Percentiles rank a stretch among this genome's conserved stretches.
Conservation (phyloP, 306 rosid genomes). For the Coriaria nepalensis region DNA sequence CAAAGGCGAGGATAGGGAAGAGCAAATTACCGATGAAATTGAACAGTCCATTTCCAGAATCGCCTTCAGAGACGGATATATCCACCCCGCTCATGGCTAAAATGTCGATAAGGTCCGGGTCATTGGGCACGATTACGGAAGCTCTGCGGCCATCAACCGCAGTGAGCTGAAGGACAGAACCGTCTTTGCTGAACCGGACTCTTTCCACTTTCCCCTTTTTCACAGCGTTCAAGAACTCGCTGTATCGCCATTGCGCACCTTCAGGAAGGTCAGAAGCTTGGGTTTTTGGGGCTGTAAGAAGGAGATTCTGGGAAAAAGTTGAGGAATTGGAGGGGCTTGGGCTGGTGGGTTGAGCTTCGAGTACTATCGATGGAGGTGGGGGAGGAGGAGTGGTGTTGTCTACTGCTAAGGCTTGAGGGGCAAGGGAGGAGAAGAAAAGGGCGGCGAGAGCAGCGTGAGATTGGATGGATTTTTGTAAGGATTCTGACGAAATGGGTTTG, state of each 20-base stretch:
- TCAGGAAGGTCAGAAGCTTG: constrained; percentile 79
- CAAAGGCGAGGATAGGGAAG: constrained; percentile 80
- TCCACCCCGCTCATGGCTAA: constrained; percentile 94
- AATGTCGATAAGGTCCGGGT: constrained; percentile 91
- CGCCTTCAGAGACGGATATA: constrained; percentile 83
- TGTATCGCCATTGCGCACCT: constrained; percentile 86
- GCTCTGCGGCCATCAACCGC: constrained; percentile 96
- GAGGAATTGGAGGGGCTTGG: constrained; percentile 32
- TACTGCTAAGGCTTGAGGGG: constrained; percentile 50
- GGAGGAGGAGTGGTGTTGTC: constrained; percentile 33
- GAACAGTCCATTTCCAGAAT: constrained; percentile 59
- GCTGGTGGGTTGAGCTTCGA: constrained; percentile 44
- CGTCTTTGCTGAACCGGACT: constrained; percentile 84
- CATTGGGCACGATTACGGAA: constrained; percentile 72
- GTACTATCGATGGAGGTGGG: constrained; percentile 21
- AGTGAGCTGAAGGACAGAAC: constrained; percentile 75
- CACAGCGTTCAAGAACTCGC: constrained; percentile 87
- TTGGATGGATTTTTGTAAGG: constrained; percentile 22
- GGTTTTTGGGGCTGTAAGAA: constrained; percentile 65
- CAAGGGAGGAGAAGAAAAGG: constrained; percentile 46
- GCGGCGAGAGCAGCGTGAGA: constrained; percentile 60
- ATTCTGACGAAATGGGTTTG: constrained; percentile 16
- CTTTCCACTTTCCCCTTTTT: constrained; percentile 91
- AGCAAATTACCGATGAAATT: constrained; percentile 60
- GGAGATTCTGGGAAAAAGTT: constrained; percentile 54